A percentile compares a stretch with the other conserved stretches of the same genome.
Conservation (phyloP, 192 early-diverging fungal genomes). For the Phycomyces blakesleeanus region DNA sequence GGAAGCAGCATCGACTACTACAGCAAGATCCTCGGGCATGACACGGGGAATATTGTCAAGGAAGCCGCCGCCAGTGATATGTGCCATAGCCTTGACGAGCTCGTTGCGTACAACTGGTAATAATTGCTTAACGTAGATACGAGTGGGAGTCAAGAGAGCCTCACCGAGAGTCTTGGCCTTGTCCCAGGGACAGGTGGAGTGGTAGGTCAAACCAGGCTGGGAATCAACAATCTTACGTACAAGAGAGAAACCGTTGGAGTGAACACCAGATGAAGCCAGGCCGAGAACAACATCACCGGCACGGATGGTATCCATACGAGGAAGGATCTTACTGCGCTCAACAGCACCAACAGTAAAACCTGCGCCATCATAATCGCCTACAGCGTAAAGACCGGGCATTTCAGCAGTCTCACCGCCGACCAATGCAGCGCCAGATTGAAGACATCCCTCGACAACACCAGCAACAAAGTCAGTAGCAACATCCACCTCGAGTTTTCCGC, state of each 20-base stretch:
- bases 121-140: conserved; percentile 93
- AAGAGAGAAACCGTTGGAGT: conserved; percentile 99
- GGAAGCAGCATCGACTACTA: conserved; percentile 71
- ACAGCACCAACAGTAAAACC: conserved; percentile 98
- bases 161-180: conserved; percentile 68
- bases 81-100: conserved; percentile 93
- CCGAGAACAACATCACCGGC: conserved; percentile 86
- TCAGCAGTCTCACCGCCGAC: conserved; percentile 99
- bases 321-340: conserved; percentile 84
- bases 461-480: conserved; percentile 87
- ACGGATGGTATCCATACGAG: conserved; percentile 70
- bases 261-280: conserved; percentile 92
- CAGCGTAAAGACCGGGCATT: conserved; percentile 94
- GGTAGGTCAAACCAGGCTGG: conserved; percentile 66
- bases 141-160: conserved; percentile 87
- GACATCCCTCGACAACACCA: conserved; percentile 93
- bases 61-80: conserved; percentile 99
- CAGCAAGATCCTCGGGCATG: conserved; percentile 79
- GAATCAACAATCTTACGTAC: conserved; percentile 84
- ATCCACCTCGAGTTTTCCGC: conserved; percentile 87
- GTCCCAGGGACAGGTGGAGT: conserved; percentile 82
- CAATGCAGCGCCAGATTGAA: conserved; percentile 86
- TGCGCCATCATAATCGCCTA: conserved; percentile 89
- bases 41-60: conserved; percentile 96
- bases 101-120: conserved; percentile 72